Evolutionary conservation across 1,284 basidiomycete genomes (phyloP).

Genomic region (Heterobasidion annosum): DNA sequence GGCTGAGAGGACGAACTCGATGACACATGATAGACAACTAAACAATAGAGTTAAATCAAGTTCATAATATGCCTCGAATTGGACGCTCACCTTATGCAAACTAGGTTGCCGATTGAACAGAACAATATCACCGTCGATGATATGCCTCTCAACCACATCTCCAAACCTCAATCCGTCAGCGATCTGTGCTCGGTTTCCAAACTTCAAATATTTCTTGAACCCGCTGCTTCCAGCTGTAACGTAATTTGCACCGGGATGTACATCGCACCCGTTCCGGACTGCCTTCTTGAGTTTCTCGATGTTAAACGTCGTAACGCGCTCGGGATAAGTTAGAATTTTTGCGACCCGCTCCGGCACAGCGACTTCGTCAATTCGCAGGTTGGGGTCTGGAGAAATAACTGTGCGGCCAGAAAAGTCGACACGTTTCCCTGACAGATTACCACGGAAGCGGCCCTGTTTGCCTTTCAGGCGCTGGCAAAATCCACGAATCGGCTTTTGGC

Average conservation of each 20-base stretch:
- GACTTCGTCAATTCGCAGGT: slow-evolving; percentile 95
- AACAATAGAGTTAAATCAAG: slow-evolving; percentile 18
- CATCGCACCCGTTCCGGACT: slow-evolving; percentile 84
- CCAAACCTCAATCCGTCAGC: slow-evolving; percentile 78
- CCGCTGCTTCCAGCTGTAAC: slow-evolving; percentile 71
- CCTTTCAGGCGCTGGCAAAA: slow-evolving; percentile 98
- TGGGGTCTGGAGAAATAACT: slow-evolving; percentile 98
- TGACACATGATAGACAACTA: slow-evolving; percentile 99
- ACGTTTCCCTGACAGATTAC: slow-evolving; percentile 97
- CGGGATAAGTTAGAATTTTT: slow-evolving; percentile 94
- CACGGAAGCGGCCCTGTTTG: slow-evolving; percentile 98
- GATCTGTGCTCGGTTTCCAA: slow-evolving; percentile 67
- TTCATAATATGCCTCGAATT: neutral
- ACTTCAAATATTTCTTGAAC: slow-evolving; percentile 84
- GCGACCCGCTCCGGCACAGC: slow-evolving; percentile 96
- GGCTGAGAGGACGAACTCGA: slow-evolving; percentile 40
- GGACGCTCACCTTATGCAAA: slow-evolving; percentile 72
- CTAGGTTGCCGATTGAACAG: slow-evolving; percentile 99
- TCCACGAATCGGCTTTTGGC: slow-evolving; percentile 89
- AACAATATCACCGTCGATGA: slow-evolving; percentile 94
- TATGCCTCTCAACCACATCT: slow-evolving; percentile 90
- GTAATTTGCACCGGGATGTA: slow-evolving; percentile 96
- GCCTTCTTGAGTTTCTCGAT: slow-evolving; percentile 73
- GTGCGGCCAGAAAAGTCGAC: slow-evolving; percentile 99
- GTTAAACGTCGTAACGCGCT: slow-evolving; percentile 91